Base-by-base conservation (phyloP, 1,139 yeast species). In the Pichia sp. region DNA sequence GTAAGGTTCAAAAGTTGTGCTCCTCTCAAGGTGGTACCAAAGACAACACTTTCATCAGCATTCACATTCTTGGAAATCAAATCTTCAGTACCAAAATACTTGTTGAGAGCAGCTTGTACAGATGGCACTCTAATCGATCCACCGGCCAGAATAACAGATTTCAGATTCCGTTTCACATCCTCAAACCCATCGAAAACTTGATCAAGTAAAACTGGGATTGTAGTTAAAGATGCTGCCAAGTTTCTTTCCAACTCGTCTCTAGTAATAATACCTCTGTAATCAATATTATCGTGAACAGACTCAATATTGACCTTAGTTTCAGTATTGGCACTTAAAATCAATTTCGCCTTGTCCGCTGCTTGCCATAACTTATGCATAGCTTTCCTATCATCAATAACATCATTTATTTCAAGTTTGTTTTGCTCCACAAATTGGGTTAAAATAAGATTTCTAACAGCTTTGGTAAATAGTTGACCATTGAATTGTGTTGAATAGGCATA, bases 81-180 rank as follows among this genome's bases (percentile, higher is more conserved):
- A 6, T 47, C 51, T 14, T 45, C 49, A 3, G 74, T 79, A 24
- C 77, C 79, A 33, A 81, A 64, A 35, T 83, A 67, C 4, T 72
- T 60, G 5, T 64, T 55, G 45, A 82, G 62, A 41, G 70, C 73
- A 36, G 71, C 68, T 60, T 86, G 94, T 40, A 91, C 81, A 55
- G 84, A 74, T 15, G 98, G 98, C 23, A 88, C 84, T 60, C 99
- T 78, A 10, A 93, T 78, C 1, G 95, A 77, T 0, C 98, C 99
- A 49, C 99, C 99, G 41, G 85, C 75, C 44, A 89, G 69, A 43
- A 91, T 77, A 4, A 93, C 77, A 1, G 96, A 82, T 19, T 71
- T 66, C 5, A 89, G 48, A 24, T 77, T 68, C 7, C 10, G 7
- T 6, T 20, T 15, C 2, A 56, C 51, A 21, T 69, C 54, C 1